Evolutionary conservation across 495 filamentous ascomycete genomes (phyloP), one percentile per base, ranked within the genome.

Genomic region (Annulohypoxylon nitens): DNA sequence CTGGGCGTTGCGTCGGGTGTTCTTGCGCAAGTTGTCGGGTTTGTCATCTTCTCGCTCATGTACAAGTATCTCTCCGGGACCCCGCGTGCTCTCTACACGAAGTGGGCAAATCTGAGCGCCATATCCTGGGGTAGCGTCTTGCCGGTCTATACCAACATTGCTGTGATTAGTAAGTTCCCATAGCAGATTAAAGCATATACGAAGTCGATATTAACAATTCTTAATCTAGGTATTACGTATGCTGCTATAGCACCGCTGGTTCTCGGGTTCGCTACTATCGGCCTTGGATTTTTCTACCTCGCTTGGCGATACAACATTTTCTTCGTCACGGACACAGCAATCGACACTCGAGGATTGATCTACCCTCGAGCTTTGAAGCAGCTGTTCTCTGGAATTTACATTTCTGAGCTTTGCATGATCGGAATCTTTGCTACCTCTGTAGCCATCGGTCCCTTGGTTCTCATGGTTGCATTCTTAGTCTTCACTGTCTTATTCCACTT

Each of bases 281-380:
- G 93, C 65, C 85, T 98, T 66, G 90, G 87, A 62, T 84, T 97
- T 62, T 93, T 99, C 82, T 98, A 98, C 82, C 84, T 97, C 54
- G 95, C 96, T 62, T 98, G 93, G 88, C 89, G 94, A 4, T 98
- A 99, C 86, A 97, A 99, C 78, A 79, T 98, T 75, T 87, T 99
- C 54, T 99, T 97, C 81, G 93, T 97, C 58, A 93, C 91, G 59
- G 93, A 97, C 76, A 87, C 91, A 33, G 70, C 86, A 60, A 91
- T 98, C 78, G 95, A 99, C 82, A 98, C 96, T 26, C 93, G 97
- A 73, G 96, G 96, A 63, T 88, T 92, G 39, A 88, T 92, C 69
- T 99, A 98, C 78, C 90, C 92, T 4, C 89, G 90, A 39, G 96
- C 93, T n/a, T 82, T 99, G 69, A 94, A 98, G 79, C 96, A 99